Evolutionary conservation across 768 basidiomycete genomes (phyloP).

Genomic region (Amanita subjunquillea): DNA sequence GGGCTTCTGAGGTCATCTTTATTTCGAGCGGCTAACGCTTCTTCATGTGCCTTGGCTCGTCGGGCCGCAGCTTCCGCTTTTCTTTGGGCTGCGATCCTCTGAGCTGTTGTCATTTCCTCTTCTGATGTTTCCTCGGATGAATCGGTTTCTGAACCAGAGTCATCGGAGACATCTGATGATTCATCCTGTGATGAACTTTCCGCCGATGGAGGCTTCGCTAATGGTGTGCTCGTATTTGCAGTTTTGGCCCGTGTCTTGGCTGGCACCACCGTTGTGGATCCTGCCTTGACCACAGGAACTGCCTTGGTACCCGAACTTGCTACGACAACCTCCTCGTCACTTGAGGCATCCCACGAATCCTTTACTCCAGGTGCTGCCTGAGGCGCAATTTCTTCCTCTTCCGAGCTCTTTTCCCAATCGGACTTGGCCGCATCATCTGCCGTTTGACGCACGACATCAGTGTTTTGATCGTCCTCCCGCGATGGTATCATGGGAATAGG

Average conservation of each 20-base stretch:
- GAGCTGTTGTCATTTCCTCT: conserved; percentile 56
- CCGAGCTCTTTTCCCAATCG: conserved; percentile 65
- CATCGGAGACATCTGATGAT: conserved; percentile 21
- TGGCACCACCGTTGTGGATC: conserved; percentile 13
- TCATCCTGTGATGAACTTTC: conserved; percentile 31
- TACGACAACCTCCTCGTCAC: conserved; percentile 29
- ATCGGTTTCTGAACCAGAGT: conserved; percentile 38
- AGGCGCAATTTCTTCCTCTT: conserved; percentile 30
- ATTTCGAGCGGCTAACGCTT: conserved; percentile 74
- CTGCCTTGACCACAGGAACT: conserved; percentile 12
- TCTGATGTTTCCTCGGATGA: conserved; percentile 39
- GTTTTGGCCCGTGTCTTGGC: conserved; percentile 11
- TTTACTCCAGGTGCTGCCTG: conserved; percentile 22
- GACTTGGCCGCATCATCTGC: conserved; percentile 21
- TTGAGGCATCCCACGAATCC: conserved; percentile 41
- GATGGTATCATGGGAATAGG: conserved; percentile 24
- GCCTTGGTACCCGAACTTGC: conserved; percentile 7
- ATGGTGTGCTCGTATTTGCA: conserved; percentile 5
- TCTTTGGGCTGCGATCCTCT: conserved; percentile 56
- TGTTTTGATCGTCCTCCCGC: conserved; percentile 20
- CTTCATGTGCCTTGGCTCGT: conserved; percentile 68
- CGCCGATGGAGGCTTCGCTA: conserved; percentile 7
- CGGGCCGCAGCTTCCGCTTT: conserved; percentile 84
- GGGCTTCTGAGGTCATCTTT: conserved; percentile 91
- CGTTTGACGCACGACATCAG: conserved; percentile 8